Conservation (phyloP, 2,329 filamentous ascomycete genomes). For the Microdochium trichocladiopsis region DNA sequence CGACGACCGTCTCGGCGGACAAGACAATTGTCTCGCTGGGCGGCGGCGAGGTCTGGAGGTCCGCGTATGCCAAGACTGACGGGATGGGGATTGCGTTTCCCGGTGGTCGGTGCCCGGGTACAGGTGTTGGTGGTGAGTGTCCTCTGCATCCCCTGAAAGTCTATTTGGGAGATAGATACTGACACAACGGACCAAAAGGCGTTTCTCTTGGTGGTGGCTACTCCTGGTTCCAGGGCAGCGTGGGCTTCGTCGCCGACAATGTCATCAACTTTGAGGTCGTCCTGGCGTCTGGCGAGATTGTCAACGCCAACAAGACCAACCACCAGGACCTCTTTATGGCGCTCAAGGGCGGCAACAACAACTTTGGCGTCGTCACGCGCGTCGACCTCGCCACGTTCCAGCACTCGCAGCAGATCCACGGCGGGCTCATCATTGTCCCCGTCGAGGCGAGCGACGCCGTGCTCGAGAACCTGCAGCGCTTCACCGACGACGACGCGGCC, state of each 20-base stretch:
- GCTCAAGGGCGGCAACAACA: conserved; percentile 35
- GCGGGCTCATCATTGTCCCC: conserved; percentile 30
- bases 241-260: conserved; percentile 28
- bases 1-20: not conserved
- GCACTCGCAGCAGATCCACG: conserved; percentile 7
- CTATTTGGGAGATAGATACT: too few species aligned
- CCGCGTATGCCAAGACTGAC: not conserved
- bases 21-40: conserved; percentile 1
- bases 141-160: too few species aligned
- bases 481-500: not conserved
- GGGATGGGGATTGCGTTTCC: not conserved
- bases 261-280: conserved; percentile 28
- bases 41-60: not conserved
- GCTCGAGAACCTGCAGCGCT: not conserved
- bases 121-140: conserved; percentile 9
- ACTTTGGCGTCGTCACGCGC: conserved; percentile 11
- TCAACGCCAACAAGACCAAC: conserved; percentile 23
- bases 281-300: conserved; percentile 21
- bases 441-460: conserved; percentile 7
- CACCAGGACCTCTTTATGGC: conserved; percentile 33
- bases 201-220: conserved; percentile 8
- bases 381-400: conserved; percentile 18
- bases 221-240: conserved; percentile 5
- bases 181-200: too few species aligned
- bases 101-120: conserved; percentile 3